These are phyloP conservation scores for Helotiales sp. DNA, from an alignment of 2,329 filamentous ascomycete genomes.

Conservation along the genomic window DNA sequence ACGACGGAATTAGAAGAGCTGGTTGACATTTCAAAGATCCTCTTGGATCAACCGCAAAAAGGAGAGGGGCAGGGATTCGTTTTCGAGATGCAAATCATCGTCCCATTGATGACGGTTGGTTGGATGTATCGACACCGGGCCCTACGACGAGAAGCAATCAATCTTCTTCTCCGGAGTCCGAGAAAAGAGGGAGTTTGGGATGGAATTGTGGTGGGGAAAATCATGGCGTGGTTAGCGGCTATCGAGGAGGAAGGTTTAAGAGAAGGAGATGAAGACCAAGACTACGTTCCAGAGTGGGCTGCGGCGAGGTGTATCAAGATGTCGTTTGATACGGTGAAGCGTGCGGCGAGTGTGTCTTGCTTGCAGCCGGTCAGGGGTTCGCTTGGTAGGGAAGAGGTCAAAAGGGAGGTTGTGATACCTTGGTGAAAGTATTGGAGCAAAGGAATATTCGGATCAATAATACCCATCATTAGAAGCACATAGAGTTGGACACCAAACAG, in stretches of 20 bases:
- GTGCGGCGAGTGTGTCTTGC: constrained; percentile 20
- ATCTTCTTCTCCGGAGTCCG: constrained; percentile 20
- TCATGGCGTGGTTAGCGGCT: constrained; percentile 23
- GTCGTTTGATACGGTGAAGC: constrained; percentile 18
- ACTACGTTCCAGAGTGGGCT: constrained; percentile 22
- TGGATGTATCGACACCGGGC: constrained; percentile 25
- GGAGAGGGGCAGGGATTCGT: constrained; percentile 4
- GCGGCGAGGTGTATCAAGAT: constrained; percentile 22
- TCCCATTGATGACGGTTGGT: constrained; percentile 26
- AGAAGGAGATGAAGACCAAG: constrained; percentile 10
- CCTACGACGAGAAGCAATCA: constrained; percentile 21
- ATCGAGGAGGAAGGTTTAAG: constrained; percentile 22
- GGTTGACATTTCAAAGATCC: constrained; percentile 16
- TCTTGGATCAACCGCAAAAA: constrained; percentile 11
- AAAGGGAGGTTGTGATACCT: constrained; percentile 19
- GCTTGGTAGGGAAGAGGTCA: constrained; percentile 13
- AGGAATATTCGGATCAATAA: not conserved
- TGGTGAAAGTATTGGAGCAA: constrained; percentile 10
- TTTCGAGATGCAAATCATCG: constrained; percentile 27
- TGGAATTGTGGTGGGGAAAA: constrained; percentile 23
- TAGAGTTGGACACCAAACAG: no score
- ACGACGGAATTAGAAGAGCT: constrained; percentile 19
- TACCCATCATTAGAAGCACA: no score
- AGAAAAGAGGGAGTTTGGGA: constrained; percentile 25
- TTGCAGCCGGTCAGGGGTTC: constrained; percentile 20